A percentile compares a stretch with the other conserved stretches of the same genome.
These are phyloP conservation scores for Boletus sp. DNA, from an alignment of 768 basidiomycete species.

Conservation along the genomic window DNA sequence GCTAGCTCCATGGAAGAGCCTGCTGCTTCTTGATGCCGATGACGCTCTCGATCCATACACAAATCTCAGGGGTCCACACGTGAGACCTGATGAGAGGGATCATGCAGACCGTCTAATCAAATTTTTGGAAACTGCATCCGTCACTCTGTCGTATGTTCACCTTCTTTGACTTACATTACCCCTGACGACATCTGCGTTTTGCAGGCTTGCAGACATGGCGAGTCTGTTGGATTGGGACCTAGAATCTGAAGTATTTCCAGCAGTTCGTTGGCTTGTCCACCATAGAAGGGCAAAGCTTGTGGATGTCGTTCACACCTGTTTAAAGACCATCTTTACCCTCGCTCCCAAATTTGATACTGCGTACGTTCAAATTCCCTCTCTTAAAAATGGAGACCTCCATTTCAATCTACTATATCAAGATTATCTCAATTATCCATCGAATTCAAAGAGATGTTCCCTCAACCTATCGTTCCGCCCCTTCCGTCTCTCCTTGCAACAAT, in stretches of 20 bases:
- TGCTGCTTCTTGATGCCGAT: constrained; percentile 70
- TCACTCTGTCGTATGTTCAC: constrained; percentile 69
- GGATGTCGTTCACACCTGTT: constrained; percentile 73
- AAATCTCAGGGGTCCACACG: constrained; percentile 57
- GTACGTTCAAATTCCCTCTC: constrained; percentile 40
- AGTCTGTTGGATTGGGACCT: constrained; percentile 81
- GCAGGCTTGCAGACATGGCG: constrained; percentile 76
- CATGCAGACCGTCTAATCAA: constrained; percentile 70
- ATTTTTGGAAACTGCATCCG: constrained; percentile 71
- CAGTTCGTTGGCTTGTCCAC: constrained; percentile 90
- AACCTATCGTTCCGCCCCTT: constrained; percentile 63
- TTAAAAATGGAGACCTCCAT: background rate
- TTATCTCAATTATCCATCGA: constrained; percentile 48
- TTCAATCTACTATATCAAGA: constrained; percentile 1
- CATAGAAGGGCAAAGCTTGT: constrained; percentile 89
- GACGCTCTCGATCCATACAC: constrained; percentile 57
- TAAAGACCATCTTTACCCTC: constrained; percentile 82
- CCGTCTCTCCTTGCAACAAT: constrained; percentile 73
- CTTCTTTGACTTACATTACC: background rate
- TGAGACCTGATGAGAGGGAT: constrained; percentile 61
- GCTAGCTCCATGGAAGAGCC: constrained; percentile 88
- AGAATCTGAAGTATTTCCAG: constrained; percentile 79
- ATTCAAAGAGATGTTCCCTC: constrained; percentile 61
- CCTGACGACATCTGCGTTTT: background rate
- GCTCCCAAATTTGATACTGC: constrained; percentile 60